Percentiles rank a stretch among this genome's conserved stretches.
These are phyloP conservation scores for Chlamydomonas sp. DNA, from an alignment of 139 green algal species.

Conservation along the genomic window DNA sequence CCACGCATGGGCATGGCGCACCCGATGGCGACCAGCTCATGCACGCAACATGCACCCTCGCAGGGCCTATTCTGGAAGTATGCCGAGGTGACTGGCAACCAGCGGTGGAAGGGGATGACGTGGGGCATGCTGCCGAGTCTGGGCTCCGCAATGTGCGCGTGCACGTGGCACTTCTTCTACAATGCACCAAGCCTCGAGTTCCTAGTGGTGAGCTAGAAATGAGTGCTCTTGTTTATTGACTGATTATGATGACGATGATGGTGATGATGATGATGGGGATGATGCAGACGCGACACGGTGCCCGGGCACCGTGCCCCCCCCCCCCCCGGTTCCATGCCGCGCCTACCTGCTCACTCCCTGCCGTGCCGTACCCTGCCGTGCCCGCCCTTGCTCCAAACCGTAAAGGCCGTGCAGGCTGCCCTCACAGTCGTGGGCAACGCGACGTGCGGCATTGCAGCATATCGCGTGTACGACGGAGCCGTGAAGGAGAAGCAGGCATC, in stretches of 20 bases:
- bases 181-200: constrained; percentile 67
- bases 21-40: too few species aligned
- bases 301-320: too few species aligned
- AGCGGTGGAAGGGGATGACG: constrained; percentile 76
- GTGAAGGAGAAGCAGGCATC: background rate
- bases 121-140: constrained; percentile 89
- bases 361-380: too few species aligned
- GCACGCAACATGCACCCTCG: background rate
- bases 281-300: too few species aligned
- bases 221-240: background rate
- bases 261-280: background rate
- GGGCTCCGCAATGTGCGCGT: constrained; percentile 71
- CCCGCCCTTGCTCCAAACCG: background rate
- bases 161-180: constrained; percentile 91
- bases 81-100: constrained; percentile 64
- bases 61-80: constrained; percentile 78
- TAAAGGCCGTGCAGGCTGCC: constrained; percentile 41
- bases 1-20: too few species aligned
- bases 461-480: constrained; percentile 7
- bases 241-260: background rate
- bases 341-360: too few species aligned
- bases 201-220: constrained; percentile 48
- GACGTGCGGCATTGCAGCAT: constrained; percentile 64
- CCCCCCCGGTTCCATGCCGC: too few species aligned
- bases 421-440: constrained; percentile 74